phyloP scores from a whole-genome alignment of 75 land plant species.

The Selaginella tamariscina region DNA sequence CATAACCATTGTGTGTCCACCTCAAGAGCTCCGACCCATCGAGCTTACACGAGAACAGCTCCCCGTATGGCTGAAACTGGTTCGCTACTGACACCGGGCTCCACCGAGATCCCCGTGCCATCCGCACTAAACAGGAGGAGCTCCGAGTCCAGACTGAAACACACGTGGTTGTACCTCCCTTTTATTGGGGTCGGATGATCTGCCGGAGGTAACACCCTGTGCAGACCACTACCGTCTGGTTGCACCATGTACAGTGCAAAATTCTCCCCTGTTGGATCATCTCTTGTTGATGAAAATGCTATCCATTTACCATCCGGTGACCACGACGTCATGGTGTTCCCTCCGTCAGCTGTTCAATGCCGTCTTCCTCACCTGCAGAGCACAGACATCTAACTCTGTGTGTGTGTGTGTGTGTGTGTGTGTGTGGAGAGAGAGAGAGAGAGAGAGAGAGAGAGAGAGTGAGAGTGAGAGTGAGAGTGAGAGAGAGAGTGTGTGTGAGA shows the following conservation, averaged over 20 bases:
- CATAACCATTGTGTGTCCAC: conserved; percentile 64
- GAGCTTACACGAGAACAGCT: conserved; percentile 41
- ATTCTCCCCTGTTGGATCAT: conserved; percentile 41
- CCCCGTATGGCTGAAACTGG: conserved; percentile 81
- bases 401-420: too few species aligned
- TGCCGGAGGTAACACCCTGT: conserved; percentile 40
- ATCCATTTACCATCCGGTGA: conserved; percentile 94
- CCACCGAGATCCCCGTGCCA: conserved; percentile 70
- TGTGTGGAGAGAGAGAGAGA: too few species aligned
- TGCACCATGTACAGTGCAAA: conserved; percentile 59
- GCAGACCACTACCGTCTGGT: conserved; percentile 60
- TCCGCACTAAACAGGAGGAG: conserved; percentile 57
- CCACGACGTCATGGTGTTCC: conserved; percentile 96
- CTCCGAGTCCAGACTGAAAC: conserved; percentile 70
- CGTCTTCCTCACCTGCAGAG: conserved; percentile 16
- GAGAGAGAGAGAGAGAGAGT: too few species aligned
- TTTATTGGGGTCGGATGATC: conserved; percentile 1
- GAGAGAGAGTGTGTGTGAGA: too few species aligned
- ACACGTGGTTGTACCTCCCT: conserved; percentile 63
- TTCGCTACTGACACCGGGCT: conserved; percentile 70
- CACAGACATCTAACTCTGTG: too few species aligned
- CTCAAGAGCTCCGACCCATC: conserved; percentile 47
- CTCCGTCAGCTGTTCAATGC: conserved; percentile 45
- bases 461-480: too few species aligned
- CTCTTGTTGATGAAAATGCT: conserved; percentile 70